phyloP scores from a whole-genome alignment of 192 early-diverging fungal species.

The Glomus cerebriforme region DNA sequence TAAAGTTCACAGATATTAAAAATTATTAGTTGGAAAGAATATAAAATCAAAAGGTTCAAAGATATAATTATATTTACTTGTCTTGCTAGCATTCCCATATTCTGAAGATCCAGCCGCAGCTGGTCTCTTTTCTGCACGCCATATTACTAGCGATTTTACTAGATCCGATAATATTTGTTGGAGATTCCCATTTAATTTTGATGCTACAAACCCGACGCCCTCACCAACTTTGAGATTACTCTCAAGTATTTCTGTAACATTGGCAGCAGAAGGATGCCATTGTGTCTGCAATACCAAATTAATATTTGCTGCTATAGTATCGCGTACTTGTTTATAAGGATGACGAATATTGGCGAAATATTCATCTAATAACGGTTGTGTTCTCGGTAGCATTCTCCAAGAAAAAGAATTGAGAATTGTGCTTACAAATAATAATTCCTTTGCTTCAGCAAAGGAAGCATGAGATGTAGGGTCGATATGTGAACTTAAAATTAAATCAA shows the following conservation, averaged over 20 bases:
- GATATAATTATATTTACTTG: constrained; percentile 47
- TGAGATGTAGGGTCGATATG: constrained; percentile 74
- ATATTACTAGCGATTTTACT: constrained; percentile 37
- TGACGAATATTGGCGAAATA: constrained; percentile 66
- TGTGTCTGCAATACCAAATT: constrained; percentile 64
- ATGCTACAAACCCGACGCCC: constrained; percentile 39
- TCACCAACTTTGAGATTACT: constrained; percentile 15
- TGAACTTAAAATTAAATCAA: constrained; percentile 64
- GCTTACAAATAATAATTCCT: constrained; percentile 73
- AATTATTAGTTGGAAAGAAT: too few relatives aligned
- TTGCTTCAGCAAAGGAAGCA: constrained; percentile 82
- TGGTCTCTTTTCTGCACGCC: constrained; percentile 45
- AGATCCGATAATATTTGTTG: constrained; percentile 38
- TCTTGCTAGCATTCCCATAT: constrained; percentile 76
- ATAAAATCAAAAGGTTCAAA: neutral
- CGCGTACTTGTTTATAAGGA: constrained; percentile 91
- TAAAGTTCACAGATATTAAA: constrained; percentile 32
- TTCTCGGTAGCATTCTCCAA: constrained; percentile 63
- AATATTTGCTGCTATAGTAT: constrained; percentile 72
- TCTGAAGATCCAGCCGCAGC: constrained; percentile 52
- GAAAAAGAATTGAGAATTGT: constrained; percentile 62
- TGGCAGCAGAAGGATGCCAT: constrained; percentile 59
- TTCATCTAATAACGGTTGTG: constrained; percentile 40
- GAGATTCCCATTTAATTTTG: constrained; percentile 33
- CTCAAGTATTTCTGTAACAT: constrained; percentile 45